A percentile compares a stretch with the other conserved stretches of the same genome.
phyloP scores from a whole-genome alignment of 768 basidiomycete species.

The Suillus hirtellus region DNA sequence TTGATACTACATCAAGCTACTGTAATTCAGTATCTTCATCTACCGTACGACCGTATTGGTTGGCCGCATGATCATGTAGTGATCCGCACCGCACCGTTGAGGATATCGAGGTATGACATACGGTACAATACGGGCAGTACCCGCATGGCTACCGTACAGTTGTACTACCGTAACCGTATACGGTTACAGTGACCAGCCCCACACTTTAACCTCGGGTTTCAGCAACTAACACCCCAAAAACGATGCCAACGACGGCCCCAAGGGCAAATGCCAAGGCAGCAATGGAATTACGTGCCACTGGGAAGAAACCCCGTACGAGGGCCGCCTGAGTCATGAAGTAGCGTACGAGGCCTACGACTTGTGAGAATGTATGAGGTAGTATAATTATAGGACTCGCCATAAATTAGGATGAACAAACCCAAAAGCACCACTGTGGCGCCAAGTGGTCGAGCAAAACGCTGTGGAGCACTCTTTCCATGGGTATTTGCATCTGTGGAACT shows the following conservation, averaged over 20 bases:
- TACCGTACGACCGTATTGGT: too few relatives aligned
- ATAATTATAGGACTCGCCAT: slow-evolving; percentile 40
- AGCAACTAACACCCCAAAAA: slow-evolving; percentile 44
- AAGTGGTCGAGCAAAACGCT: slow-evolving; percentile 47
- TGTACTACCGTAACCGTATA: too few relatives aligned
- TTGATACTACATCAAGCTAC: too few relatives aligned
- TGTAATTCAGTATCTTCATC: too few relatives aligned
- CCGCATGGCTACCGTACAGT: too few relatives aligned
- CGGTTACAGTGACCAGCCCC: too few relatives aligned
- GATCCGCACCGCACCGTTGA: too few relatives aligned
- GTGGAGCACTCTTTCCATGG: slow-evolving; percentile 9
- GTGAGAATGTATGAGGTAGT: neutral
- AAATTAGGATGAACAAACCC: slow-evolving; percentile 46
- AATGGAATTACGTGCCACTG: slow-evolving; percentile 49
- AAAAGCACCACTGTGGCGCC: slow-evolving; percentile 50
- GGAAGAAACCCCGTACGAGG: slow-evolving; percentile 51
- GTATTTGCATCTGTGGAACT: slow-evolving; percentile 16
- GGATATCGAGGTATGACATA: too few relatives aligned
- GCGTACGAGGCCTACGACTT: slow-evolving; percentile 43
- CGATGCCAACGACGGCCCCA: slow-evolving; percentile 40
- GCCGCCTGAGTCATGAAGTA: slow-evolving; percentile 55
- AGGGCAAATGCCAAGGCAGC: slow-evolving; percentile 43
- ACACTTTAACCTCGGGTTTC: slow-evolving; percentile 15
- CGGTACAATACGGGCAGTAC: too few relatives aligned
- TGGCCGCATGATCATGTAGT: too few relatives aligned